Conservation (phyloP, 2,329 filamentous ascomycete genomes). For the Tolypocladium tropicale region DNA sequence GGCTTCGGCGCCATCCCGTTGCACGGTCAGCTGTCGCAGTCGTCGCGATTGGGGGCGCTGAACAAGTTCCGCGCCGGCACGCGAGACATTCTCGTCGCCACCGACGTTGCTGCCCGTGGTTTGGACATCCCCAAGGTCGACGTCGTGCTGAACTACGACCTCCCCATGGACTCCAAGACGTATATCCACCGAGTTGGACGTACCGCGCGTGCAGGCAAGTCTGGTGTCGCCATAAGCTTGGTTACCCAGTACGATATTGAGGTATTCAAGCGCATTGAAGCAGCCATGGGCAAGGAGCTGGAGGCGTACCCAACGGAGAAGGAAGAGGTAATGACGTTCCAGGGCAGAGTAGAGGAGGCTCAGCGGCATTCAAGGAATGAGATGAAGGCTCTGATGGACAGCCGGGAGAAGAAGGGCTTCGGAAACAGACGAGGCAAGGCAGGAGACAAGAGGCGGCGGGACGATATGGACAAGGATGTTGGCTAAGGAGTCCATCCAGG, state of each 20-base stretch:
- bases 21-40: conserved; percentile 86
- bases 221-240: conserved; percentile 68
- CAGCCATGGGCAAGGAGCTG: conserved; percentile 68
- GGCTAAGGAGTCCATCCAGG: conserved; percentile 34
- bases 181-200: conserved; percentile 86
- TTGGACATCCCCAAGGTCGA: conserved; percentile 90
- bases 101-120: conserved; percentile 87
- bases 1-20: conserved; percentile 88
- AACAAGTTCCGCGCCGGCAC: conserved; percentile 78
- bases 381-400: conserved; percentile 72
- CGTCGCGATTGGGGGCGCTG: conserved; percentile 73
- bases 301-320: conserved; percentile 58
- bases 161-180: conserved; percentile 78
- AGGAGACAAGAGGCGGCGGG: conserved; percentile 29
- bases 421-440: conserved; percentile 31
- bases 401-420: conserved; percentile 46
- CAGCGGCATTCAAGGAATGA: conserved; percentile 69
- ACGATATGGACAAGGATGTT: conserved; percentile 69
- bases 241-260: conserved; percentile 85
- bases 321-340: conserved; percentile 79
- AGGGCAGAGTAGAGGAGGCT: conserved; percentile 68
- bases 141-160: conserved; percentile 74
- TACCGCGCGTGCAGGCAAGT: conserved; percentile 78
- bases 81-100: conserved; percentile 83
- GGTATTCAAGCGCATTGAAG: conserved; percentile 72